phyloP scores from a whole-genome alignment of 208 protist species.

The Crithidia acanthocephali region DNA sequence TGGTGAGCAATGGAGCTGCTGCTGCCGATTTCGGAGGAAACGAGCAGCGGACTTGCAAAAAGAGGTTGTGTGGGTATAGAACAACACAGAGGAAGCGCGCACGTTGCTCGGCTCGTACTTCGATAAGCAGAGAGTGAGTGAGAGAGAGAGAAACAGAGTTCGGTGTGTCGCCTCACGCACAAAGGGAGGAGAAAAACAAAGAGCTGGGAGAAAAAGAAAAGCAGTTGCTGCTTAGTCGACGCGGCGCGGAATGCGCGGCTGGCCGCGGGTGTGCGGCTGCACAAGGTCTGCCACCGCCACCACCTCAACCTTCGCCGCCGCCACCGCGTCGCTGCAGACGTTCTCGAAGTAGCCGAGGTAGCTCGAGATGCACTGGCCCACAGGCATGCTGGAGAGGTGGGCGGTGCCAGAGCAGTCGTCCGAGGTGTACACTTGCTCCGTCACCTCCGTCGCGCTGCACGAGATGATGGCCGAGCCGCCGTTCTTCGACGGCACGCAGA shows the following conservation, averaged over 20 bases:
- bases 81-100: not conserved
- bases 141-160: too few species aligned
- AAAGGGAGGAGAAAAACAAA: not conserved
- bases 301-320: too few species aligned
- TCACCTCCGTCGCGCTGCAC: constrained; percentile 38
- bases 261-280: constrained; percentile 17
- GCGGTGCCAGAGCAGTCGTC: constrained; percentile 43
- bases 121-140: too few species aligned
- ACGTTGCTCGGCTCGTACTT: too few species aligned
- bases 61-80: not conserved
- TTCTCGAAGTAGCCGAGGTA: constrained; percentile 61
- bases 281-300: not conserved
- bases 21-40: not conserved
- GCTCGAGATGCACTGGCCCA: constrained; percentile 52
- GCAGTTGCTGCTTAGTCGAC: not conserved
- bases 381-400: constrained; percentile 35
- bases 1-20: too few species aligned
- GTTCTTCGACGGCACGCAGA: constrained; percentile 38
- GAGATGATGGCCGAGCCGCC: constrained; percentile 50
- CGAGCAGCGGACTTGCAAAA: too few species aligned
- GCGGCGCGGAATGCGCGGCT: constrained; percentile 7
- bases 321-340: constrained; percentile 35
- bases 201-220: not conserved
- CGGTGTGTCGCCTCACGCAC: too few species aligned
- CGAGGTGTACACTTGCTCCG: constrained; percentile 36